Evolutionary conservation across 768 basidiomycete genomes (phyloP).

Genomic region (Neoboletus brunneissimus): DNA sequence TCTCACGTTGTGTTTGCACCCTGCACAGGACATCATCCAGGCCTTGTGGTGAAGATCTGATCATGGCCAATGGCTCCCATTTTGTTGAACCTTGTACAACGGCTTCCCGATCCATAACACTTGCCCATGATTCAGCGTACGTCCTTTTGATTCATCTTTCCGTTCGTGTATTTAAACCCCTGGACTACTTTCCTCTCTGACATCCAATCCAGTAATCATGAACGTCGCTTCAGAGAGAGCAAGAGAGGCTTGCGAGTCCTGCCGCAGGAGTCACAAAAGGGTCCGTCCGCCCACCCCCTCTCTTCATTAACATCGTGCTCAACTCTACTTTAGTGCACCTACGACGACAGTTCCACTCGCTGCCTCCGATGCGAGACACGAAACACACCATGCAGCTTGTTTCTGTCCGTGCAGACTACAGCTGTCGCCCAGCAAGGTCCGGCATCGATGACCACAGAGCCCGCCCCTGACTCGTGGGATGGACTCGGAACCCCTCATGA

Average conservation of each 20-base stretch:
- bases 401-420: conserved; percentile 2
- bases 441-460: not conserved
- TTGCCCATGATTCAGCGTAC: conserved; percentile 4
- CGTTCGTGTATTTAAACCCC: conserved; percentile 21
- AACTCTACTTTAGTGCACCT: conserved; percentile 15
- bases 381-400: conserved; percentile 16
- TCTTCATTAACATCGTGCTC: not conserved
- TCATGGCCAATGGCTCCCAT: not conserved
- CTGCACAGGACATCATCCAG: conserved; percentile 2
- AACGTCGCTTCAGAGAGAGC: conserved; percentile 22
- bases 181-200: not conserved
- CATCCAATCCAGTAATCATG: conserved; percentile 15
- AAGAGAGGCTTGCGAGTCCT: conserved; percentile 24
- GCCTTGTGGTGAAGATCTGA: conserved; percentile 17
- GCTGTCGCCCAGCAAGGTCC: conserved; percentile 5
- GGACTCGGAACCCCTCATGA: conserved; percentile 1
- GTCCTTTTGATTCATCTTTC: conserved; percentile 11
- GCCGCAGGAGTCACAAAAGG: conserved; percentile 27
- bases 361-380: conserved; percentile 20
- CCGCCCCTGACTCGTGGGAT: conserved; percentile 1
- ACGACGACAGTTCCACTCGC: conserved; percentile 8
- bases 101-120: conserved; percentile 9
- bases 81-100: conserved; percentile 8
- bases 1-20: not conserved
- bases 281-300: not conserved